Conservation (phyloP, 305 asterid genomes). For the Rubia balearica region DNA sequence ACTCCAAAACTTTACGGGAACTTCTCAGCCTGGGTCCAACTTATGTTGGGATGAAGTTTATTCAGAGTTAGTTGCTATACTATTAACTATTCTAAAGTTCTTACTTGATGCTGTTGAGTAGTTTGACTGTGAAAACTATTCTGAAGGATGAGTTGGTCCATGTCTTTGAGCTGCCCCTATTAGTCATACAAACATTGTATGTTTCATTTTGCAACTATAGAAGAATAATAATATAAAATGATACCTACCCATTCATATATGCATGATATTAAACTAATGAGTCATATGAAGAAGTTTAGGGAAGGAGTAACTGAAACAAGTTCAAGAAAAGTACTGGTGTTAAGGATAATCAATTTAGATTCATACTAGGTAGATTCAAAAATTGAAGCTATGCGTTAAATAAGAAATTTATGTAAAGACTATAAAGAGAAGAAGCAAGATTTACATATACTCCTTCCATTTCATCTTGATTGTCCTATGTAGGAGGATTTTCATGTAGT, state of each 20-base stretch:
- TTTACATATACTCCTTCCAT: too few species aligned
- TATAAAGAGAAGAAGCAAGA: too few species aligned
- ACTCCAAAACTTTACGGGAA: slow-evolving; percentile 56
- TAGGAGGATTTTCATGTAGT: too few species aligned
- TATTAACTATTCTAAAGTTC: slow-evolving; percentile 3
- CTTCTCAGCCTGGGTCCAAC: slow-evolving; percentile 96
- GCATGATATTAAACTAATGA: not conserved
- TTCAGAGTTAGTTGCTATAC: slow-evolving; percentile 54
- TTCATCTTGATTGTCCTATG: too few species aligned
- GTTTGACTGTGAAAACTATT: not conserved
- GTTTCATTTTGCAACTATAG: too few species aligned
- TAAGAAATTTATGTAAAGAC: too few species aligned
- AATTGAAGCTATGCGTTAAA: too few species aligned
- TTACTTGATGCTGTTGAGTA: slow-evolving; percentile 13
- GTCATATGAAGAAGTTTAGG: not conserved
- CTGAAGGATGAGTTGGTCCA: not conserved
- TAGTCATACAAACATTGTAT: too few species aligned
- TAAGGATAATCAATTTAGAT: too few species aligned
- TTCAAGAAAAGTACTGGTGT: not conserved
- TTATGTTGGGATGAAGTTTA: slow-evolving; percentile 82
- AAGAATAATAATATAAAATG: too few species aligned
- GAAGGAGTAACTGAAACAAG: not conserved
- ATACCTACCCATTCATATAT: not conserved
- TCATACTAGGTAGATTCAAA: too few species aligned
- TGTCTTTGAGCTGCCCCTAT: not conserved